These are phyloP conservation scores for Schrenkiella parvula DNA, from an alignment of 345 rosid genomes.

Conservation along the genomic window DNA sequence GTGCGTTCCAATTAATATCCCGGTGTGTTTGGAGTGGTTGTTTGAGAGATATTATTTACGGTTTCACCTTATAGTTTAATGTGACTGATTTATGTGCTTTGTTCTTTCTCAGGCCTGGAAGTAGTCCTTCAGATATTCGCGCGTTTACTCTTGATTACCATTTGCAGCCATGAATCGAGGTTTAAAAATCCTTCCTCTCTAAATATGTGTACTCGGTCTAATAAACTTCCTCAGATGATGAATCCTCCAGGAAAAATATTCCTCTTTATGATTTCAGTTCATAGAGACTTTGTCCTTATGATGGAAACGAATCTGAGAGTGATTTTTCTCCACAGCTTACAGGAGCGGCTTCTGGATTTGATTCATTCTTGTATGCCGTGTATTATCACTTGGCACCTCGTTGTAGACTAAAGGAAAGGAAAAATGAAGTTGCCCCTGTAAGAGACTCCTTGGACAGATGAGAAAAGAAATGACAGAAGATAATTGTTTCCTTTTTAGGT, in stretches of 20 bases:
- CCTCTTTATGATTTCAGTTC: background rate
- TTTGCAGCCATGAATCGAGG: constrained; percentile 50
- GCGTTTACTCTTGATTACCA: constrained; percentile 80
- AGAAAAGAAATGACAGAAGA: background rate
- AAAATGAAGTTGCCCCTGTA: constrained; percentile 2
- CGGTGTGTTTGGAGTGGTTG: background rate
- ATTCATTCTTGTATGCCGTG: background rate
- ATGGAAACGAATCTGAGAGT: background rate
- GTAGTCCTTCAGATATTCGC: constrained; percentile 81
- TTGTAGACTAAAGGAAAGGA: background rate
- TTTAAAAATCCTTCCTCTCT: constrained; percentile 1
- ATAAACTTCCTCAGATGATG: background rate
- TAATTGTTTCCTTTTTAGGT: background rate
- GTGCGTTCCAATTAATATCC: constrained; percentile 28
- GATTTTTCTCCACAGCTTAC: background rate
- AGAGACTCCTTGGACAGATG: constrained; percentile 7
- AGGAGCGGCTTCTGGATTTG: constrained; percentile 7
- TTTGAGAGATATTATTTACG: background rate
- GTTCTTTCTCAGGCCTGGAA: constrained; percentile 65
- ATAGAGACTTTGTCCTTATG: background rate
- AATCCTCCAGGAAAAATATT: background rate
- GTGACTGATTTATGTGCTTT: background rate
- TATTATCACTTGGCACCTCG: background rate
- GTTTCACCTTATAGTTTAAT: background rate
- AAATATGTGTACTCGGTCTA: background rate